phyloP scores from a whole-genome alignment of 352 stramenopile genomes.

The Globisporangium abappressorium region DNA sequence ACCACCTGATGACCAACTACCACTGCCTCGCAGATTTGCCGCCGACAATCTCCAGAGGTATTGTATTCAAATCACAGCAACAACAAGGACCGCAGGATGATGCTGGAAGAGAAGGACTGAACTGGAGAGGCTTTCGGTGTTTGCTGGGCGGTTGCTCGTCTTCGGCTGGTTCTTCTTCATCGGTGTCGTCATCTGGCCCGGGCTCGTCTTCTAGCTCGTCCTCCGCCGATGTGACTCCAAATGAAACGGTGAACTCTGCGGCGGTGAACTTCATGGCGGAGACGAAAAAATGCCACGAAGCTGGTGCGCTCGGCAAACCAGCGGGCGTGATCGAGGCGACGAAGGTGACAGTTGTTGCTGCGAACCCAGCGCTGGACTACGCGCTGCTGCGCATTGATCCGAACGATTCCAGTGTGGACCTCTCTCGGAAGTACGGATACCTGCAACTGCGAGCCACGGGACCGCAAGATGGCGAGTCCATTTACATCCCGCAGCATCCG shows the following conservation, averaged over 20 bases:
- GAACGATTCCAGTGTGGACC: constrained; percentile 25
- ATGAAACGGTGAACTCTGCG: constrained; percentile 19
- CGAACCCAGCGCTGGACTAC: constrained; percentile 56
- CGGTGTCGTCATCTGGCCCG: background rate
- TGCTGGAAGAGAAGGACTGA: background rate
- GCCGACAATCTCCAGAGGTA: constrained; percentile 10
- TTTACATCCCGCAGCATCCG: constrained; percentile 71
- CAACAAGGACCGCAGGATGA: background rate
- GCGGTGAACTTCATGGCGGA: constrained; percentile 63
- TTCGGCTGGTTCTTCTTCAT: constrained; percentile 11
- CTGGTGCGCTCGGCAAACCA: constrained; percentile 29
- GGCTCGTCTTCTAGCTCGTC: background rate
- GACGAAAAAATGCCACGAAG: constrained; percentile 34
- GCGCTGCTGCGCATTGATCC: constrained; percentile 43
- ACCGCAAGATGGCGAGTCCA: constrained; percentile 43
- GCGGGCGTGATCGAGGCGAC: constrained; percentile 46
- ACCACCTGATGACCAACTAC: constrained; percentile 68
- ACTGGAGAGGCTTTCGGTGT: background rate
- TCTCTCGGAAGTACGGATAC: constrained; percentile 49
- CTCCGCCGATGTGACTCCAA: background rate
- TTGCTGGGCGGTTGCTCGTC: background rate
- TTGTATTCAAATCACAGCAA: background rate
- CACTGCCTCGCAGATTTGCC: constrained; percentile 44
- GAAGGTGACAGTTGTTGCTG: constrained; percentile 29
- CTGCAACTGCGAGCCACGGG: constrained; percentile 36